Evolutionary conservation across 768 basidiomycete genomes (phyloP), one percentile per base, ranked within the genome.

Genomic region (Mycena venus): DNA sequence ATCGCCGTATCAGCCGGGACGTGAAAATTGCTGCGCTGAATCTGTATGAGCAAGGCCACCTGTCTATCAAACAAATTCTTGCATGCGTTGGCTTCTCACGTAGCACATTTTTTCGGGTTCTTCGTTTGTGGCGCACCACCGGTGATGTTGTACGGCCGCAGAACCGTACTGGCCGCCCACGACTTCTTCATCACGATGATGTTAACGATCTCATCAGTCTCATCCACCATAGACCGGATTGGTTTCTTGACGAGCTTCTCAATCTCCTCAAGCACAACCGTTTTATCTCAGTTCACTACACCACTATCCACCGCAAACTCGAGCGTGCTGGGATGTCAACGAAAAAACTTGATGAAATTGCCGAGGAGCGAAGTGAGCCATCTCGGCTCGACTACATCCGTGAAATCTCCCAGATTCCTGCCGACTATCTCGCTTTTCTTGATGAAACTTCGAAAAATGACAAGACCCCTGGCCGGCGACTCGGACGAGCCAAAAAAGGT

Each of bases 191-290:
- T 15, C 40, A 51, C 51, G 75, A 78, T 44, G 79, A 82, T 58
- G 25, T 80, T 23, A 27, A 75, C 3, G 80, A 81, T 55, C 77
- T 82, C 21, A 11, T 78, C 0, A 34, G 47, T 1, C 73, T 82
- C 9, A 55, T 79, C 17, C 69, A 66, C 4, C 72, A 77, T 32
- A 27, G 51, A 4, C 83, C 82, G 12, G 77, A 82, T 72, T 84
- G 78, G 77, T 85, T 85, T 58, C 77, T 86, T 0, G 80, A 84
- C n/a, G n/a, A n/a, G n/a, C n/a, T n/a, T n/a, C n/a, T n/a, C n/a
- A n/a, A n/a, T n/a, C n/a, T n/a, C n/a, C n/a, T n/a, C n/a, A n/a
- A n/a, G n/a, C n/a, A n/a, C n/a, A n/a, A n/a, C n/a, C n/a, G n/a
- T n/a, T n/a, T n/a, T n/a, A n/a, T n/a, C n/a, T n/a, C n/a, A n/a